Percentiles rank a stretch among this genome's conserved stretches.
phyloP scores from a whole-genome alignment of 441 rosid species.

The Raphanus hybrid region DNA sequence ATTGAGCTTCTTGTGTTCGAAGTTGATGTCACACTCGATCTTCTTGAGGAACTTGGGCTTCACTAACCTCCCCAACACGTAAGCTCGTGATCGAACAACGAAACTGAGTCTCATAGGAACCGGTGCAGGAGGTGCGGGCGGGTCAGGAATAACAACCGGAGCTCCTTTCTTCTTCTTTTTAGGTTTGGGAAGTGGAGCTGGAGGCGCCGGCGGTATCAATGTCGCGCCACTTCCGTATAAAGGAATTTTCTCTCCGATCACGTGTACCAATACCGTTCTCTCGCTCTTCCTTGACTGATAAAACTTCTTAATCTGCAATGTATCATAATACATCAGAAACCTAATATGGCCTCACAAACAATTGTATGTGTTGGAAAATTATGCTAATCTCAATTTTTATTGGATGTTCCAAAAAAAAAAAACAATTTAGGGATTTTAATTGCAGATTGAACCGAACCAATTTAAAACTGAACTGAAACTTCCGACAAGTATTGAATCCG shows the following conservation, averaged over 20 bases:
- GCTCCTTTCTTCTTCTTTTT: conserved; percentile 43
- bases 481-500: too few species aligned
- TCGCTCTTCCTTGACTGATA: conserved; percentile 81
- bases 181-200: conserved; percentile 44
- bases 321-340: not conserved
- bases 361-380: too few species aligned
- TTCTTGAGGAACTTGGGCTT: conserved; percentile 78
- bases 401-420: too few species aligned
- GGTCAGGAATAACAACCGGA: not conserved
- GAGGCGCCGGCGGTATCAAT: conserved; percentile 54
- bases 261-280: conserved; percentile 54
- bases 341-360: too few species aligned
- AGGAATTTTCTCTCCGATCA: conserved; percentile 73
- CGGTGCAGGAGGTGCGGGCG: conserved; percentile 46
- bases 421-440: too few species aligned
- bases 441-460: too few species aligned
- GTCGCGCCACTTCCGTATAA: conserved; percentile 84
- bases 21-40: conserved; percentile 63
- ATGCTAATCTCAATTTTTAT: too few species aligned
- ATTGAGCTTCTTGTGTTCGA: conserved; percentile 66
- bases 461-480: too few species aligned
- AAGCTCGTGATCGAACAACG: conserved; percentile 70
- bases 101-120: conserved; percentile 65
- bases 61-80: conserved; percentile 88
- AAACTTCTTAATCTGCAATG: conserved; percentile 70